Evolutionary conservation across 2,329 filamentous ascomycete species (phyloP), one percentile per base, ranked within the genome.

Genomic region (Stemphylium vesicarium): DNA sequence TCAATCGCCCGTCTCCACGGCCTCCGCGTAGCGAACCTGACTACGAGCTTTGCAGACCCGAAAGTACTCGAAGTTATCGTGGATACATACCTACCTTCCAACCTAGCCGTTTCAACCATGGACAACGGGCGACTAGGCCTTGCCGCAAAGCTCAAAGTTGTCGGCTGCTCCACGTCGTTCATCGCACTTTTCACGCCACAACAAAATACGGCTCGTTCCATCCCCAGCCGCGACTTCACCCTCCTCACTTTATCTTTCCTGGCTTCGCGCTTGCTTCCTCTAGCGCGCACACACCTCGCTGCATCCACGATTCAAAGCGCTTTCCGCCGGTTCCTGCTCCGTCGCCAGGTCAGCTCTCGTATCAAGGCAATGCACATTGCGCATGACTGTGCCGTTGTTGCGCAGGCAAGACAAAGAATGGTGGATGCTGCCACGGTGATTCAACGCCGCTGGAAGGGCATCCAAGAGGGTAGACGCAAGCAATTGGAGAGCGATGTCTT

Each of bases 191-290:
- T 81, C 58, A 64, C 66, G 6, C 56, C 68, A 4, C 57, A 62
- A 8, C 67, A 69, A 16, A 51, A 44, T 8, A 55, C 60, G 5
- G 43, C 63, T 13, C 63, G 60, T 4, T 73, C 77, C 22, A 79
- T 86, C 20, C 82, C 84, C 11, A 80, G 82, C 51, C 75, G 75
- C 22, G 79, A 82, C 60, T 86, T 85, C 57, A 84, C 82, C 0
- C 68, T 86, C 22, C 80, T 82, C 2, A 80, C 82, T 2, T 79
- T 88, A 7, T 79, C 84, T 4, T 87, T 87, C 67, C 79, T 88
- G 5, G 84, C 84, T 37, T 85, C 83, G 4, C 79, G 85, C 36
- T 74, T 88, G 1, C 75, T 88, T 3, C 79, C 81, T 0, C 77
- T 84, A 5, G 79, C 80, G 1, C 77, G 77, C 51, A 74, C 73